Conservation (phyloP, 2,329 filamentous ascomycete genomes). For the Didymellaceae sp. region DNA sequence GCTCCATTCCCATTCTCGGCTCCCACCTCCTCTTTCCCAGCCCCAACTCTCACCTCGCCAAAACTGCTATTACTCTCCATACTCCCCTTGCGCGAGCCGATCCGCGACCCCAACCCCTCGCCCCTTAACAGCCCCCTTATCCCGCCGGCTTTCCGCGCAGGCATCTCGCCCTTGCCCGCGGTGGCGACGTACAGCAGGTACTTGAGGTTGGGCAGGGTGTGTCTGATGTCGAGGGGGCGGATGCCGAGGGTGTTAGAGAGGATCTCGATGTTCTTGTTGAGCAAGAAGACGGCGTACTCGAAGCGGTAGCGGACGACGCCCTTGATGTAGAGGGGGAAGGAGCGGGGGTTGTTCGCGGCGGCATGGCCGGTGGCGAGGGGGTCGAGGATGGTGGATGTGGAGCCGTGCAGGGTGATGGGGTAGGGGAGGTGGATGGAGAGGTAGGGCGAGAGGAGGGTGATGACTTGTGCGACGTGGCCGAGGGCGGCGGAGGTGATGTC, state of each 20-base stretch:
- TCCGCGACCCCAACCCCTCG: conserved; percentile 33
- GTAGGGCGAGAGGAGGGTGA: conserved; percentile 81
- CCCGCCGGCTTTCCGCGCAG: conserved; percentile 48
- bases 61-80: conserved; percentile 31
- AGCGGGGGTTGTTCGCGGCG: conserved; percentile 42
- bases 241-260: conserved; percentile 69
- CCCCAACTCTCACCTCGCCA: conserved; percentile 12
- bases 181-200: conserved; percentile 90
- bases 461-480: conserved; percentile 78
- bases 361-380: conserved; percentile 63
- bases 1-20: conserved; percentile 3
- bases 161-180: conserved; percentile 72
- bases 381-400: conserved; percentile 77
- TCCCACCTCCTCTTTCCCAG: background rate
- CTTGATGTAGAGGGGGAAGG: conserved; percentile 79
- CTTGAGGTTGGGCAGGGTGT: conserved; percentile 91
- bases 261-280: conserved; percentile 92
- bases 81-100: conserved; percentile 38
- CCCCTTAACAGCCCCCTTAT: conserved; percentile 43
- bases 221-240: conserved; percentile 84
- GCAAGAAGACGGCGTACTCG: conserved; percentile 93
- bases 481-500: conserved; percentile 81
- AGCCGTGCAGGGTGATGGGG: conserved; percentile 73
- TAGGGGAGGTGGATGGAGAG: conserved; percentile 81
- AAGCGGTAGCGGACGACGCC: conserved; percentile 83